Percentiles rank a stretch among this genome's conserved stretches.
These are phyloP conservation scores for Trichoderma arundinaceum DNA, from an alignment of 2,329 filamentous ascomycete species.

Conservation along the genomic window DNA sequence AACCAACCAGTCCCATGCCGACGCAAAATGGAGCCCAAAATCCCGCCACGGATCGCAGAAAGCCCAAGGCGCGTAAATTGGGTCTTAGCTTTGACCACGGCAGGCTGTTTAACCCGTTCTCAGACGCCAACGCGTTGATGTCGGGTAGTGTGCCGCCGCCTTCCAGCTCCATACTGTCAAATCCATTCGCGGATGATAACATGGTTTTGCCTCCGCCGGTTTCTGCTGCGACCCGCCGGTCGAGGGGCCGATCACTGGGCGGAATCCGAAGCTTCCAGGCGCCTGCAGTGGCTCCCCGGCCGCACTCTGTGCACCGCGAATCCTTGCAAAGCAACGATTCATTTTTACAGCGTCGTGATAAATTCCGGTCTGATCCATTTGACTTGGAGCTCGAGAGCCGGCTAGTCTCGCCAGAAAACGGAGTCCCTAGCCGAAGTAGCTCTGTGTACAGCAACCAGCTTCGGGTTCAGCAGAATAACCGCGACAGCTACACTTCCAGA, in stretches of 20 bases:
- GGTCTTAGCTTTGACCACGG: constrained; percentile 45
- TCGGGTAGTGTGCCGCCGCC: background rate
- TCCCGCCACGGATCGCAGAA: constrained; percentile 28
- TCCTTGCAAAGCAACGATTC: constrained; percentile 49
- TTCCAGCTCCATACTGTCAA: constrained; percentile 35
- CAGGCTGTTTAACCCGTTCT: constrained; percentile 51
- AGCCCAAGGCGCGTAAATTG: constrained; percentile 48
- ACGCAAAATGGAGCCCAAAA: background rate
- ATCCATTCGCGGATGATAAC: constrained; percentile 58
- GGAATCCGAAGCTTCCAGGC: constrained; percentile 38
- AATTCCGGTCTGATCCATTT: constrained; percentile 68
- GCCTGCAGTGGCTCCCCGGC: constrained; percentile 46
- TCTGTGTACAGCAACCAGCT: constrained; percentile 55
- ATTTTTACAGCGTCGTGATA: constrained; percentile 56
- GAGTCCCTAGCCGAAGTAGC: constrained; percentile 32
- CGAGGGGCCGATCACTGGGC: constrained; percentile 54
- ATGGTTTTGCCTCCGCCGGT: constrained; percentile 44
- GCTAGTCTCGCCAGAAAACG: constrained; percentile 33
- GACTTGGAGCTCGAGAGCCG: constrained; percentile 58
- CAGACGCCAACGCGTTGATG: constrained; percentile 50
- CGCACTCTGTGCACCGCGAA: constrained; percentile 46
- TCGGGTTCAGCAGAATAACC: background rate
- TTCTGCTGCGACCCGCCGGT: constrained; percentile 48
- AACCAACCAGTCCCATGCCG: constrained; percentile 45
- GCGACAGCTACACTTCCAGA: constrained; percentile 47